Evolutionary conservation across 2,329 filamentous ascomycete species (phyloP).

Genomic region (Albophoma yamanashiensis): DNA sequence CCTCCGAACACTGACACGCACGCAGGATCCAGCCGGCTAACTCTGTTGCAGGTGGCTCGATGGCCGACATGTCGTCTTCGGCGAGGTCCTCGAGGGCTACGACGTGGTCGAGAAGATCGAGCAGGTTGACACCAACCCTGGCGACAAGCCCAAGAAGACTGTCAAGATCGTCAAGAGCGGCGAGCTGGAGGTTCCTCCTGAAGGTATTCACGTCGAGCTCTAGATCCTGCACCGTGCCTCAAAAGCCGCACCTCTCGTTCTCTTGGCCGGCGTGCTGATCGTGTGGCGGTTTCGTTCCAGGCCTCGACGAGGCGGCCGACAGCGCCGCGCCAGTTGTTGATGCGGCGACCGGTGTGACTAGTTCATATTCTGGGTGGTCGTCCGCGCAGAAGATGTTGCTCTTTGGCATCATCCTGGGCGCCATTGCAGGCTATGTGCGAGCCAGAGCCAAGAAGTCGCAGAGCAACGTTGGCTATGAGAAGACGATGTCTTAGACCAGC

Average conservation of each 20-base stretch:
- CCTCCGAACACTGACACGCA: not conserved
- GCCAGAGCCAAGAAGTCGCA: slow-evolving; percentile 20
- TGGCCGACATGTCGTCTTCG: slow-evolving; percentile 77
- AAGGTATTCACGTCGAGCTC: slow-evolving; percentile 91
- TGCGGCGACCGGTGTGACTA: slow-evolving; percentile 1
- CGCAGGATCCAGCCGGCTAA: not conserved
- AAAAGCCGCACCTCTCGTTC: slow-evolving; percentile 4
- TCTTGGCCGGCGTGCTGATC: slow-evolving; percentile 24
- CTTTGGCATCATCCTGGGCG: slow-evolving; percentile 35
- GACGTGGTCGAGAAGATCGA: slow-evolving; percentile 73
- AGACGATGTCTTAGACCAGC: slow-evolving; percentile 27
- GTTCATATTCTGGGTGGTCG: slow-evolving; percentile 14
- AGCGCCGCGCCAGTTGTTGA: slow-evolving; percentile 6
- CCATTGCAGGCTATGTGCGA: slow-evolving; percentile 33
- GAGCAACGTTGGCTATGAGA: slow-evolving; percentile 28
- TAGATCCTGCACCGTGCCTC: slow-evolving; percentile 28
- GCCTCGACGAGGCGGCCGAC: slow-evolving; percentile 12
- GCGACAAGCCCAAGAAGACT: slow-evolving; percentile 57
- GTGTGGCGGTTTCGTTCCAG: slow-evolving; percentile 15
- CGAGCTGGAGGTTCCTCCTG: slow-evolving; percentile 70
- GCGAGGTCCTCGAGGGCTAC: slow-evolving; percentile 79
- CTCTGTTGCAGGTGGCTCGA: slow-evolving; percentile 57
- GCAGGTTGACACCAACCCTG: slow-evolving; percentile 51
- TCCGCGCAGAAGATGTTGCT: slow-evolving; percentile 39
- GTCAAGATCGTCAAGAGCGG: slow-evolving; percentile 78